A percentile compares a stretch with the other conserved stretches of the same genome.
These are phyloP conservation scores for Zelonia costaricensis DNA, from an alignment of 208 protist genomes.

Conservation along the genomic window DNA sequence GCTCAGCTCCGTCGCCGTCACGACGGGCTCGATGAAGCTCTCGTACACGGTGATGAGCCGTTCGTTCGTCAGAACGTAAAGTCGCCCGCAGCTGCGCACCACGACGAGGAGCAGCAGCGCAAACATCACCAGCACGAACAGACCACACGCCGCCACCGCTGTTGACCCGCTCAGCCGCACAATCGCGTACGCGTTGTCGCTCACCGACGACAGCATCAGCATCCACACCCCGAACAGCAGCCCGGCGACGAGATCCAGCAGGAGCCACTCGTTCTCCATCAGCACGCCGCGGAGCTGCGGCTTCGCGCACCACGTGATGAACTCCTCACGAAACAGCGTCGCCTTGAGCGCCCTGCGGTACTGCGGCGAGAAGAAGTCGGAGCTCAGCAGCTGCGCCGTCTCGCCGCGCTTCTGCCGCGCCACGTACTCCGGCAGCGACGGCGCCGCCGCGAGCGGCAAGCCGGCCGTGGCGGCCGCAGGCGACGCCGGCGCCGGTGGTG, in stretches of 20 bases:
- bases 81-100: conserved; percentile 32
- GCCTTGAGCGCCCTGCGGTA: conserved; percentile 35
- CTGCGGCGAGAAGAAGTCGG: conserved; percentile 30
- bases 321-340: conserved; percentile 43
- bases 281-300: conserved; percentile 37
- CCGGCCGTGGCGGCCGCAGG: no score
- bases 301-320: conserved; percentile 51
- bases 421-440: conserved; percentile 14
- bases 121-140: conserved; percentile 35
- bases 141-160: conserved; percentile 36
- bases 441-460: neutral
- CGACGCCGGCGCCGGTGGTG: no score
- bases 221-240: conserved; percentile 54
- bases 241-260: conserved; percentile 33
- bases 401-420: conserved; percentile 40
- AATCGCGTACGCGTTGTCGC: conserved; percentile 34
- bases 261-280: conserved; percentile 53
- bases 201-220: conserved; percentile 38
- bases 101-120: conserved; percentile 36
- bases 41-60: conserved; percentile 57
- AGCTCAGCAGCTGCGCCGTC: conserved; percentile 49
- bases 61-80: conserved; percentile 60
- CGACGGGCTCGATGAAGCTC: conserved; percentile 37
- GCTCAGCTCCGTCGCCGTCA: conserved; percentile 43
- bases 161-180: conserved; percentile 36